These are phyloP conservation scores for Pythium rishiriense DNA, from an alignment of 352 stramenopile genomes.

Conservation along the genomic window DNA sequence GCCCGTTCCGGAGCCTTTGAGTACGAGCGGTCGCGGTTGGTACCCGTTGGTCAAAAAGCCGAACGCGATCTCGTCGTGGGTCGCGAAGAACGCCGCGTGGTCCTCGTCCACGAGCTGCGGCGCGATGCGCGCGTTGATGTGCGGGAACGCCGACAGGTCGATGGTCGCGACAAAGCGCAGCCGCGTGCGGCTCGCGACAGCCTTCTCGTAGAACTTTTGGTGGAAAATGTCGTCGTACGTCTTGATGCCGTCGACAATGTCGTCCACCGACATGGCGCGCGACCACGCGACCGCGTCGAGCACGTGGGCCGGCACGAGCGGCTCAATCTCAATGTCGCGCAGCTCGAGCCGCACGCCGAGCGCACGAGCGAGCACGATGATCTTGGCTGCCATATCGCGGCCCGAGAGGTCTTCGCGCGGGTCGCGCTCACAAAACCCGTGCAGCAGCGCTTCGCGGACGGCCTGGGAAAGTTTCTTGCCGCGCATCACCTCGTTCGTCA, in stretches of 20 bases:
- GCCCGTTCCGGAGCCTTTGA: constrained; percentile 70
- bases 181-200: constrained; percentile 44
- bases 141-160: constrained; percentile 50
- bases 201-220: constrained; percentile 50
- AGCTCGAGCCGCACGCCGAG: constrained; percentile 55
- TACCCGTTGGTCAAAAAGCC: constrained; percentile 76
- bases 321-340: constrained; percentile 48
- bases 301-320: constrained; percentile 43
- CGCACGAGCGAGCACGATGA: constrained; percentile 63
- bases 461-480: constrained; percentile 59
- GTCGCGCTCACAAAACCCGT: constrained; percentile 71
- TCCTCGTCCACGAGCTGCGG: constrained; percentile 59
- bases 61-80: constrained; percentile 76
- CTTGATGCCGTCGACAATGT: constrained; percentile 49
- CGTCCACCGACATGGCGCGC: constrained; percentile 42
- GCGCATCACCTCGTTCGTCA: constrained; percentile 77
- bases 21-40: constrained; percentile 58
- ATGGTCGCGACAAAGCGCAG: constrained; percentile 73
- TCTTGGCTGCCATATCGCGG: constrained; percentile 66
- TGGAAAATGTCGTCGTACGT: constrained; percentile 60
- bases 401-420: constrained; percentile 70
- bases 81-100: constrained; percentile 57
- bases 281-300: constrained; percentile 52
- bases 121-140: constrained; percentile 49
- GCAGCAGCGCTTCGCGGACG: constrained; percentile 44